Percentiles rank a stretch among this genome's conserved stretches.
phyloP scores from a whole-genome alignment of 768 basidiomycete genomes.

The Pleurotus ostreatus region DNA sequence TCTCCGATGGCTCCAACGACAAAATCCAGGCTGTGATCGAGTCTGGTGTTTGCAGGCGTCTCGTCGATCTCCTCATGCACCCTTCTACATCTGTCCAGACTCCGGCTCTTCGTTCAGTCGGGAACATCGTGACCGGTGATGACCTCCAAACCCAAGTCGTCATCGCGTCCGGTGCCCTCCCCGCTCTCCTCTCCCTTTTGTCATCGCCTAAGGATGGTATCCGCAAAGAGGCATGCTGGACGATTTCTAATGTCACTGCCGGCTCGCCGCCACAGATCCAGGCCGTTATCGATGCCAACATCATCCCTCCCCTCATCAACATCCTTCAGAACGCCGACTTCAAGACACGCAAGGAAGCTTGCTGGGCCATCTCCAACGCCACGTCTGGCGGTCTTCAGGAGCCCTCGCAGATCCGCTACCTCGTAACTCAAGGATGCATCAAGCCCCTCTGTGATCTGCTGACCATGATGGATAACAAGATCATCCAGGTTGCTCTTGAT shows the following conservation, averaged over 20 bases:
- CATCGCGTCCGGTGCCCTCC: constrained; percentile 95
- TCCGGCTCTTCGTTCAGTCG: constrained; percentile 95
- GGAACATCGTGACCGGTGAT: constrained; percentile 99
- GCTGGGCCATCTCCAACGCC: constrained; percentile 99
- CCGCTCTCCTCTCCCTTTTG: constrained; percentile 87
- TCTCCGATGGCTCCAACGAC: constrained; percentile 98
- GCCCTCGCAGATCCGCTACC: constrained; percentile 95
- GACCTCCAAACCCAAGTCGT: constrained; percentile 99
- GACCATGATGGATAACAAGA: constrained; percentile 99
- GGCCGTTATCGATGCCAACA: constrained; percentile 95
- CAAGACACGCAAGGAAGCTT: constrained; percentile 99
- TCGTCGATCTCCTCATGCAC: constrained; percentile 96
- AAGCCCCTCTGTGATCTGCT: constrained; percentile 97
- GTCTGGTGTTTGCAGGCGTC: constrained; percentile 93
- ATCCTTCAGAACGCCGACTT: constrained; percentile 97
- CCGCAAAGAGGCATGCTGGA: constrained; percentile 99
- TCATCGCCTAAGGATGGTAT: constrained; percentile 99
- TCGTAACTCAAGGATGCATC: constrained; percentile 96
- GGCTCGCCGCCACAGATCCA: constrained; percentile 97
- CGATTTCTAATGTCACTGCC: constrained; percentile 97
- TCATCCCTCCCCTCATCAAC: constrained; percentile 97
- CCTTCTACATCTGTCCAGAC: constrained; percentile 95
- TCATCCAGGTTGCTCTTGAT: constrained; percentile 96
- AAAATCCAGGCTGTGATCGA: constrained; percentile 99
- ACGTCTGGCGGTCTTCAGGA: constrained; percentile 97